Evolutionary conservation across 495 filamentous ascomycete genomes (phyloP).

Genomic region (Neurospora tetrasperma): DNA sequence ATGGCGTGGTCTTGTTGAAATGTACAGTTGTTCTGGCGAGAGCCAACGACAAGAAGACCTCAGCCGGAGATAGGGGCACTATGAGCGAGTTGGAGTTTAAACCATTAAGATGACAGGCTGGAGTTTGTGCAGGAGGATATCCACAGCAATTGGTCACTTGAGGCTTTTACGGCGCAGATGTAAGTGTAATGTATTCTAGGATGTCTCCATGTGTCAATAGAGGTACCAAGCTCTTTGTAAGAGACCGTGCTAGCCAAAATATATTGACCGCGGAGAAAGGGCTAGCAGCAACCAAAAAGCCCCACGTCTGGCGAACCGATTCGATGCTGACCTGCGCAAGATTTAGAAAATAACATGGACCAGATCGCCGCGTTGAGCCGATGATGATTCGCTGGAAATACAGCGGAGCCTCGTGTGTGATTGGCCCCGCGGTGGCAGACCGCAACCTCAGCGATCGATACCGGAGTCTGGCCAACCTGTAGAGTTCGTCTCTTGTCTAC

Average conservation of each 20-base stretch:
- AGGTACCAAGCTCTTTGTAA: neutral
- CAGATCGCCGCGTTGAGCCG: neutral
- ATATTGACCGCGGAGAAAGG: neutral
- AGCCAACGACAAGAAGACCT: neutral
- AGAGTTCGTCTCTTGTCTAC: neutral
- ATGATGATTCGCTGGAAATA: neutral
- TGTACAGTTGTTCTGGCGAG: neutral
- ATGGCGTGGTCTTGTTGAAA: neutral
- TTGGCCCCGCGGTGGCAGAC: neutral
- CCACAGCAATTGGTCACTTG: neutral
- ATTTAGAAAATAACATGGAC: neutral
- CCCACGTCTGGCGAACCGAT: neutral
- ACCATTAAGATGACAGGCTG: neutral
- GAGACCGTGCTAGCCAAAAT: neutral
- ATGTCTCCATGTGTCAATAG: neutral
- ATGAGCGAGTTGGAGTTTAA: neutral
- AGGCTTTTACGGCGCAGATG: neutral
- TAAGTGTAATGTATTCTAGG: neutral
- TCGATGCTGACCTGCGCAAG: neutral
- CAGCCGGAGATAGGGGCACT: neutral
- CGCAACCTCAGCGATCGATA: neutral
- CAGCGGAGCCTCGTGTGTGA: neutral
- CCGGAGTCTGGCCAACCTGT: neutral
- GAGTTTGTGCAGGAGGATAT: neutral
- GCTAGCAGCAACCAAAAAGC: neutral